These are phyloP conservation scores for Talaromyces albobiverticillius DNA, from an alignment of 2,329 filamentous ascomycete genomes.

Conservation along the genomic window DNA sequence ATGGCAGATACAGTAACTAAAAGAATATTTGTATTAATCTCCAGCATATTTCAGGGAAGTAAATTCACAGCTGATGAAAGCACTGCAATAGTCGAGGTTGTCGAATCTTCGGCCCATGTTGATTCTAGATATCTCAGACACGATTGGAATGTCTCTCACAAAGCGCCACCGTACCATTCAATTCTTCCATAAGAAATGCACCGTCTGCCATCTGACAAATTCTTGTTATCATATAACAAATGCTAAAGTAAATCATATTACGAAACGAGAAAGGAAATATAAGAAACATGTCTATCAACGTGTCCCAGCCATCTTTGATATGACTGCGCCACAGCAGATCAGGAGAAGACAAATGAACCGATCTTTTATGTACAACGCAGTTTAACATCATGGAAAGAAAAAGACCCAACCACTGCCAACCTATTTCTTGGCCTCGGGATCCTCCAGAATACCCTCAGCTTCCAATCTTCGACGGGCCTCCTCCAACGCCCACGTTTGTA, in stretches of 20 bases:
- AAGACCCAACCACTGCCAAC: constrained; percentile 15
- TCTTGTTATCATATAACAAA: no score
- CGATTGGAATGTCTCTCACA: no score
- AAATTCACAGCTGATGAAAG: not conserved
- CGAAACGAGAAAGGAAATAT: constrained; percentile 26
- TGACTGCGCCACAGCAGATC: constrained; percentile 27
- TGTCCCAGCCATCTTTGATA: constrained; percentile 22
- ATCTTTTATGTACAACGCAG: constrained; percentile 44
- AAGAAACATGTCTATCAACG: constrained; percentile 34
- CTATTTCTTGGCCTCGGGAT: constrained; percentile 64
- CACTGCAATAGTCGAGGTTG: no score
- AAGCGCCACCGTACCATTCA: no score
- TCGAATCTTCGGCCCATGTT: no score
- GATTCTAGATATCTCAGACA: no score
- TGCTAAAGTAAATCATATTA: constrained; percentile 7
- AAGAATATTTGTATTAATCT: not conserved
- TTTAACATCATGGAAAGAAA: constrained; percentile 23
- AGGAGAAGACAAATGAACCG: constrained; percentile 26
- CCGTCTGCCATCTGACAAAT: not conserved
- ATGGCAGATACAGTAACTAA: not conserved
- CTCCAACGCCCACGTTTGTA: constrained; percentile 98
- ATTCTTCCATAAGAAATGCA: no score
- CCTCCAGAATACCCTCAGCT: constrained; percentile 87
- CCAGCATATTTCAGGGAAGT: not conserved
- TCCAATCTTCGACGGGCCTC: constrained; percentile 94